Evolutionary conservation across 306 rosid species (phyloP).

Genomic region (Bauhinia variegata): DNA sequence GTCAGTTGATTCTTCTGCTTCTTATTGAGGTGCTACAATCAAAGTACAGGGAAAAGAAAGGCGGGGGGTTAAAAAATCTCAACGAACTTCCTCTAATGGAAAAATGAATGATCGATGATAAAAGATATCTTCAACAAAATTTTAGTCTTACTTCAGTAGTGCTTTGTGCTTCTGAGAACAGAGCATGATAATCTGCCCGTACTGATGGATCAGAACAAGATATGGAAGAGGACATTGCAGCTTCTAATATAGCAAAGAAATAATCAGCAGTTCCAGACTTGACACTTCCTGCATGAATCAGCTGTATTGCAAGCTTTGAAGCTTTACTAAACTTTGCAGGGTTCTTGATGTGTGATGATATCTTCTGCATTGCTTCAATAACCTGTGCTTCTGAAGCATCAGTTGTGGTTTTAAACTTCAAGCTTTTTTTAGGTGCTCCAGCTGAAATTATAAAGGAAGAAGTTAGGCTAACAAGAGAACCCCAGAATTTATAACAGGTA

Average conservation of each 20-base stretch:
- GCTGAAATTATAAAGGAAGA: constrained; percentile 45
- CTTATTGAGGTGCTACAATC: constrained; percentile 63
- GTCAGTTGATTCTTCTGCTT: constrained; percentile 79
- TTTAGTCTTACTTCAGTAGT: constrained; percentile 59
- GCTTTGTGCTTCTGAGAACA: constrained; percentile 69
- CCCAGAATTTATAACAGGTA: constrained; percentile 1
- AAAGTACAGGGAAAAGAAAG: not conserved
- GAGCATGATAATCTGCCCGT: constrained; percentile 72
- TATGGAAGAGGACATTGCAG: constrained; percentile 72
- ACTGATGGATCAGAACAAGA: constrained; percentile 78
- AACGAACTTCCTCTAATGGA: not conserved
- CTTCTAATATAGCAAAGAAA: constrained; percentile 73
- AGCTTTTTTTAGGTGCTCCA: constrained; percentile 63
- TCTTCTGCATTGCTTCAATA: constrained; percentile 88
- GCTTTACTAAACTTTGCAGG: constrained; percentile 84
- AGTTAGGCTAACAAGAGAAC: constrained; percentile 26
- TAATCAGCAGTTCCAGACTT: constrained; percentile 67
- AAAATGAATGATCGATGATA: not conserved
- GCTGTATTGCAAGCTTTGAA: constrained; percentile 86
- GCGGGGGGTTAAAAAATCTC: constrained; percentile 12
- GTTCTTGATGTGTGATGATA: constrained; percentile 84
- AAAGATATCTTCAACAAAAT: not conserved
- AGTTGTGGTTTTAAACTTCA: constrained; percentile 79
- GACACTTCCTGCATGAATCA: constrained; percentile 89
- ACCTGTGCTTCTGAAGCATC: constrained; percentile 91